phyloP scores from a whole-genome alignment of 768 basidiomycete genomes.

The Hysterangium stoloniferum region DNA sequence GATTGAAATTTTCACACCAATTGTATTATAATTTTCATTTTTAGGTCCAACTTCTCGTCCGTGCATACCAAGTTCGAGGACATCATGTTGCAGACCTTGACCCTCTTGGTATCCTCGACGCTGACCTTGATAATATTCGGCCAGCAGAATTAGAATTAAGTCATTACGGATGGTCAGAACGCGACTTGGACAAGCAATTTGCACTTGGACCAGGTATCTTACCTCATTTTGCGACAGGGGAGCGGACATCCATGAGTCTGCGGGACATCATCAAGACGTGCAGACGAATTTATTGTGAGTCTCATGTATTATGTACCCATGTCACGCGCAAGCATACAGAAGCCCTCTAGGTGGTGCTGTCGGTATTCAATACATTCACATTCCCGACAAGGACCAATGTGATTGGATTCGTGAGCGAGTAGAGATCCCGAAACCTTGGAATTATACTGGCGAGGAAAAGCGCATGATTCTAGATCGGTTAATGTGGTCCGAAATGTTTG shows the following conservation, averaged over 20 bases:
- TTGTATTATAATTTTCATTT: conserved; percentile 2
- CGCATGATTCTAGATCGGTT: conserved; percentile 98
- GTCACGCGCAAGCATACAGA: conserved; percentile 10
- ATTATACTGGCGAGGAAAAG: conserved; percentile 97
- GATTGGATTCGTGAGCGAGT: conserved; percentile 98
- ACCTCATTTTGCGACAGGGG: conserved; percentile 86
- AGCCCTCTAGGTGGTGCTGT: conserved; percentile 62
- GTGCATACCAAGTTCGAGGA: conserved; percentile 98
- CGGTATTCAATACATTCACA: conserved; percentile 90
- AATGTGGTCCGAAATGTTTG: conserved; percentile 99
- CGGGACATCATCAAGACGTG: conserved; percentile 87
- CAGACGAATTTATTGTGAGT: conserved; percentile 90
- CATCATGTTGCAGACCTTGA: conserved; percentile 95
- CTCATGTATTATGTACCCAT: background rate
- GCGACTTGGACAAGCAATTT: conserved; percentile 91
- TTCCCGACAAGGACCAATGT: conserved; percentile 96
- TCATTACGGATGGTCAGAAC: conserved; percentile 91
- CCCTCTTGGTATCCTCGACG: conserved; percentile 86
- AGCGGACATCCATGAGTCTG: conserved; percentile 80
- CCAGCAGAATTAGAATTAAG: conserved; percentile 92
- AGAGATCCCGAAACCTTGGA: conserved; percentile 94
- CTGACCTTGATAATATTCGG: conserved; percentile 69
- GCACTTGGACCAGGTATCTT: conserved; percentile 93
- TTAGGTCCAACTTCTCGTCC: conserved; percentile 93
- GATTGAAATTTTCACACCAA: background rate